These are phyloP conservation scores for Fraxinus greggii DNA, from an alignment of 305 asterid genomes.

Conservation along the genomic window DNA sequence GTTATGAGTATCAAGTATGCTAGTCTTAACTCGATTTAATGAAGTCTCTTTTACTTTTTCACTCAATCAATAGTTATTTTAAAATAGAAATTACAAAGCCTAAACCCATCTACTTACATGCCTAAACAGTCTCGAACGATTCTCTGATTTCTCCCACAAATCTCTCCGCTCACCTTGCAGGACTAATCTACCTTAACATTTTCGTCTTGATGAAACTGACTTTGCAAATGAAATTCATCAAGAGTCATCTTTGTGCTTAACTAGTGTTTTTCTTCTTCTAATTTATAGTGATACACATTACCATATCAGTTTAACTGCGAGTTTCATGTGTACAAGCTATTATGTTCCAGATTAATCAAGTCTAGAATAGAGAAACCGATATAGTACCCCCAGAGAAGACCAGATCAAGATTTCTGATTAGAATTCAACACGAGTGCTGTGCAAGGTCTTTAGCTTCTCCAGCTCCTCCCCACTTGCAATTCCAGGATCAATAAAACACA, in stretches of 20 bases:
- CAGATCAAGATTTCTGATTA: conserved; percentile 28
- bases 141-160: not conserved
- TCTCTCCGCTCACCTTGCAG: not conserved
- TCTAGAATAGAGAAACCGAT: not conserved
- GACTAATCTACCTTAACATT: not conserved
- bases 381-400: not conserved
- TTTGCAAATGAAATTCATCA: not conserved
- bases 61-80: not conserved
- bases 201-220: not conserved
- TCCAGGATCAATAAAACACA: conserved; percentile 71
- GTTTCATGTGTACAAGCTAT: not conserved
- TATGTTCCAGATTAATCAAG: not conserved
- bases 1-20: not conserved
- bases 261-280: not conserved
- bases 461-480: conserved; percentile 61
- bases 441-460: conserved; percentile 57
- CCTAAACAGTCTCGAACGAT: not conserved
- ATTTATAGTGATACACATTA: not conserved
- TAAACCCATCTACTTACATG: not conserved
- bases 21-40: not conserved
- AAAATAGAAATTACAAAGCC: not conserved
- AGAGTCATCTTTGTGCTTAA: conserved; percentile 1
- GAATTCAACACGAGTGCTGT: conserved; percentile 46
- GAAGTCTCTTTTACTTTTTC: not conserved
- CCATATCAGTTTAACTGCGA: not conserved